Conservation (phyloP, 202 grass and related monocot species). For the Zizania palustris region DNA sequence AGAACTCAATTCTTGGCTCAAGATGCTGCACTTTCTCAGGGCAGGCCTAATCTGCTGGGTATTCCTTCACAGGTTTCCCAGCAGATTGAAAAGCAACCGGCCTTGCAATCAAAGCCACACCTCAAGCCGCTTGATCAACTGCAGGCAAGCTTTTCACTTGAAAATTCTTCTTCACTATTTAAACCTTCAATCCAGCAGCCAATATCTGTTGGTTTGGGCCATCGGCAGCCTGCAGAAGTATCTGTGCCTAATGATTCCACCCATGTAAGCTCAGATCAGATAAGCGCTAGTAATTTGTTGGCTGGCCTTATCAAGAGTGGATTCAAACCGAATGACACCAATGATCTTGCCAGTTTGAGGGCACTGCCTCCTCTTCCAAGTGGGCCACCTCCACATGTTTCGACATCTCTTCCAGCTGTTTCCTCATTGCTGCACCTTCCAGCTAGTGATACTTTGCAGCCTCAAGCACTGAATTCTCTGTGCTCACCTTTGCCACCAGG, state of each 20-base stretch:
- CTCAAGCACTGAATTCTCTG: conserved; percentile 30
- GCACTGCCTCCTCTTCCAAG: conserved; percentile 53
- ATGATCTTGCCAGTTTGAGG: conserved; percentile 38
- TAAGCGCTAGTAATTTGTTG: conserved; percentile 59
- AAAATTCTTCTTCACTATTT: conserved; percentile 37
- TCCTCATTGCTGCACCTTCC: conserved; percentile 38
- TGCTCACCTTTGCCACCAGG: conserved; percentile 75
- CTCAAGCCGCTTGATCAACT: conserved; percentile 37
- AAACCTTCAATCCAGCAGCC: conserved; percentile 42
- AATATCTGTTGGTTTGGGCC: conserved; percentile 14
- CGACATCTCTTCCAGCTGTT: conserved; percentile 36
- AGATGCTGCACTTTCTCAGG: conserved; percentile 43
- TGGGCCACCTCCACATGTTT: conserved; percentile 40
- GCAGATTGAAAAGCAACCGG: conserved; percentile 50
- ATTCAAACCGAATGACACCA: conserved; percentile 50
- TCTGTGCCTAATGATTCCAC: conserved; percentile 42
- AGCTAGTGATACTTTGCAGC: conserved; percentile 25
- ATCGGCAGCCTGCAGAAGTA: conserved; percentile 40
- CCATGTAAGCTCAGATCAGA: conserved; percentile 33
- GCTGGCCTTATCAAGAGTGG: conserved; percentile 70
- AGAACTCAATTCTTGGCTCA: conserved; percentile 42
- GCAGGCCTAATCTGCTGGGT: conserved; percentile 21
- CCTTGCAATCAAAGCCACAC: conserved; percentile 45
- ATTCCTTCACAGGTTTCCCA: conserved; percentile 29
- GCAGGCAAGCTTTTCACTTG: conserved; percentile 37